Evolutionary conservation across 2,329 filamentous ascomycete species (phyloP), one percentile per base, ranked within the genome.

Genomic region (Fusarium denticulatum): DNA sequence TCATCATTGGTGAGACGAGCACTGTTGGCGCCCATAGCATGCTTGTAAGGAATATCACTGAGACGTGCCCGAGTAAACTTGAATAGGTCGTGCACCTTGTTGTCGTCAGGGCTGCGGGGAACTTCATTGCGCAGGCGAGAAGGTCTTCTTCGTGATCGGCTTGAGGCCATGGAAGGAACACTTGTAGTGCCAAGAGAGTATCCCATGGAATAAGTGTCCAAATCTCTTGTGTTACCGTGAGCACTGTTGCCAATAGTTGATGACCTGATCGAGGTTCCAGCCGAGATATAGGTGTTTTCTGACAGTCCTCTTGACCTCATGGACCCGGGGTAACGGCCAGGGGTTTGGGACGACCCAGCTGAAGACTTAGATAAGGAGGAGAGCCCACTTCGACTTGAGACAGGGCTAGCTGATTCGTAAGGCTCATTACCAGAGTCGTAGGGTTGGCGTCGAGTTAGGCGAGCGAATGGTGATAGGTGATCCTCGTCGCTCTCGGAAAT

Each of bases 51-150:
- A 8, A 98, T 90, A 72, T 97, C 94, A 69, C 90, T 93, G 12
- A 98, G 86, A 22, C 95, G 90, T 47, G 92, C 92, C 61, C 94
- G 91, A 7, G 93, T 96, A 78, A 92, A 96, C 37, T 95, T 94
- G 84, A 98, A 98, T 2, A 98, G 85, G 73, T 98, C 95, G 64
- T 92, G 84, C 8, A 92, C 86, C 68, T 90, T 90, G 71, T 88
- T 87, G 15, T 95, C 93, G 36, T 94, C 82, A 1, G 95, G 94
- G 75, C 93, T 97, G 39, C 91, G 88, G 3, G 94, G 86, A 5
- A 97, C 88, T 79, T 98, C 94, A 75, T 97, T 91, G 34, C 94
- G 90, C 53, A 98, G 84, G 28, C 92, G 89, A 22, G 95, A 97
- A 2, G 91, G 88, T 76, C 82, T 83, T 50, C 85, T 83, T 52